Base-by-base conservation (phyloP, 2,329 filamentous ascomycete species). In the Coleophoma crateriformis region DNA sequence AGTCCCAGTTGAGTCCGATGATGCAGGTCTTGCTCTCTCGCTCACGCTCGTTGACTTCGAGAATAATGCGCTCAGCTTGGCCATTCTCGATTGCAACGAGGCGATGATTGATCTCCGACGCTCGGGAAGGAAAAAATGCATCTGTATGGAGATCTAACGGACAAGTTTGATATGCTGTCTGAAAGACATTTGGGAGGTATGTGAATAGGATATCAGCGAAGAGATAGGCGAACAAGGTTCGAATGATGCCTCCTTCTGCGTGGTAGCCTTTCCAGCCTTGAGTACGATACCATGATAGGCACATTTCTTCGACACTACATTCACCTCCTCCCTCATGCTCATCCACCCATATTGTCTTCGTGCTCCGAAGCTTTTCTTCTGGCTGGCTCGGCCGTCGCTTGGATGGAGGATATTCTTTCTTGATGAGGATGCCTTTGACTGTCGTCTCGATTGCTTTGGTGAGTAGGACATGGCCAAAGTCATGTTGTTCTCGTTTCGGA, bases 141-240 rank as follows among this genome's bases (percentile, higher is more conserved):
- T 99, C 94, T 0, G 91, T 96, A 64, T 95, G 87, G 6, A 99
- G 73, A 66, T 99, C 94, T 3, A 99, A 72, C 1, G 94, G 94
- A 62, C 90, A 96, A 0, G 90, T 95, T 68, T 99, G 94, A 65
- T 89, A 99, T 1, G 87, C 82, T 6, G 94, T 99, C 66, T 97
- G 92, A 67, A 99, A 99, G 49, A 99, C 92, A 60, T 97, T 96
- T 22, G 94, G 92, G 5, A 97, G 81, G 67, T 95, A 96, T 22
- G 90, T 76, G 69, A 97, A 97, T 7, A 99, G 73, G 20, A 97
- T 81, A 67, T 99, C 92, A 72, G 85, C 94, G 72, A 97, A 96
- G 15, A 99, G 80, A 63, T 94, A 92, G 13, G 84, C 87, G 67
- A 91, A 91, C 22, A 99, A 74, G 0, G 94, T 99, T n/a, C 90